Conservation (phyloP, 176 grass and related monocot genomes). For the Aegilops umbellulata region DNA sequence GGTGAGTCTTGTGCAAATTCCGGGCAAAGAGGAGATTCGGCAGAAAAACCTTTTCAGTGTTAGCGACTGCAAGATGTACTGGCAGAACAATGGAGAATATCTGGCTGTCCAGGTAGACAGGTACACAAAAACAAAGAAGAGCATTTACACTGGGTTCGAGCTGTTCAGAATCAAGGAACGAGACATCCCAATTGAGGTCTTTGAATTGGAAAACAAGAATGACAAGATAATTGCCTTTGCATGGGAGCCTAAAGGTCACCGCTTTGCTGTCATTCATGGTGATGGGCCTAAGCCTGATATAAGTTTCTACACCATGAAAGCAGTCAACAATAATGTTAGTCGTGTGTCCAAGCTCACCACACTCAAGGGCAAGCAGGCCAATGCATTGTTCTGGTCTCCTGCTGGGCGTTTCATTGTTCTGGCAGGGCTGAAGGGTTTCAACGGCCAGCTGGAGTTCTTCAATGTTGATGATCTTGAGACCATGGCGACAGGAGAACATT, state of each 20-base stretch:
- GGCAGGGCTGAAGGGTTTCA: constrained; percentile 87
- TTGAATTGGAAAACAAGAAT: constrained; percentile 94
- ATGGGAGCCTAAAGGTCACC: constrained; percentile 92
- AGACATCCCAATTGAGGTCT: constrained; percentile 89
- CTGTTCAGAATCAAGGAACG: constrained; percentile 90
- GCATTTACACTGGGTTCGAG: constrained; percentile 87
- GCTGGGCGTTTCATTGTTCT: constrained; percentile 72
- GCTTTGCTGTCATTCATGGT: constrained; percentile 89
- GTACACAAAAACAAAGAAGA: constrained; percentile 90
- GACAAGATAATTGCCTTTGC: constrained; percentile 95
- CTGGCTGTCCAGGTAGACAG: constrained; percentile 90
- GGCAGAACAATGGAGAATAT: constrained; percentile 90
- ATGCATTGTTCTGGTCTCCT: constrained; percentile 87
- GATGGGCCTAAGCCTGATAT: constrained; percentile 52
- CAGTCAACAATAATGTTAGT: constrained; percentile 36
- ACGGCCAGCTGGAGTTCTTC: constrained; percentile 86
- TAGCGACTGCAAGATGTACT: constrained; percentile 86
- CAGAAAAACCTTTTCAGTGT: constrained; percentile 94
- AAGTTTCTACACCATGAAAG: constrained; percentile 75
- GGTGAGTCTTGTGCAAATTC: constrained; percentile 90
- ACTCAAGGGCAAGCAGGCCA: constrained; percentile 83
- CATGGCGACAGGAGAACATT: constrained; percentile 68
- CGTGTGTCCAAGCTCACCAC: constrained; percentile 83
- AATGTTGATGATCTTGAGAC: constrained; percentile 92
- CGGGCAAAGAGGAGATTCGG: constrained; percentile 75